Evolutionary conservation across 495 filamentous ascomycete genomes (phyloP), one percentile per base, ranked within the genome.

Genomic region (Penicillium egyptiacum): DNA sequence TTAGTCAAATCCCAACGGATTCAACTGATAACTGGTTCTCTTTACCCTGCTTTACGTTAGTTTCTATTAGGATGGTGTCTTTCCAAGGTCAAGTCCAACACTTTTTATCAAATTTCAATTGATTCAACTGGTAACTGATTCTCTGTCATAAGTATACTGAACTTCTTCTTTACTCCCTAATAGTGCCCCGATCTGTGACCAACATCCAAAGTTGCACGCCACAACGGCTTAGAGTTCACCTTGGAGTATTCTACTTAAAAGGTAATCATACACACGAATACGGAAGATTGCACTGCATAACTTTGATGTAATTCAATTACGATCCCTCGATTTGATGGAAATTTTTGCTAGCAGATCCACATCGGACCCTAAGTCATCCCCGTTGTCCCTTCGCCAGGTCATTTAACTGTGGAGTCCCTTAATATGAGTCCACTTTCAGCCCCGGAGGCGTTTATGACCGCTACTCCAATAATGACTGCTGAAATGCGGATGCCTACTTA

Each of bases 401-500:
- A 12, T 35, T 35, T 16, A 6, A 35, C 30, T 31, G 31, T 39
- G 16, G 37, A 40, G 10, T 12, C n/a, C 14, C 11, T 12, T 19
- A 28, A 48, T 14, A 20, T 8, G 12, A 33, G 17, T 16, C 50
- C 35, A 41, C 35, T 52, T 41, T 41, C 12, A 41, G 35, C 30
- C 30, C 10, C 3, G 10, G 30, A 5, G 11, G 0, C 35, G 28
- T 20, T 30, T 0, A 20, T 25, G 20, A 9, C 12, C 1, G 26
- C 5, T 11, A n/a, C 2, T 52, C 50, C 50, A 52, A 52, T 41
- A 9, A 41, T n/a, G 17, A n/a, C 23, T 2, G 20, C 20, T n/a
- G 22, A 52, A 52, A 52, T 23, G 35, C 22, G 11, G 50, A 41
- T 41, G 50, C 50, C 50, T 52, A 33, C 11, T 4, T 11, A 9